Evolutionary conservation across 2,329 filamentous ascomycete species (phyloP).

Genomic region (Colletotrichum sp.): DNA sequence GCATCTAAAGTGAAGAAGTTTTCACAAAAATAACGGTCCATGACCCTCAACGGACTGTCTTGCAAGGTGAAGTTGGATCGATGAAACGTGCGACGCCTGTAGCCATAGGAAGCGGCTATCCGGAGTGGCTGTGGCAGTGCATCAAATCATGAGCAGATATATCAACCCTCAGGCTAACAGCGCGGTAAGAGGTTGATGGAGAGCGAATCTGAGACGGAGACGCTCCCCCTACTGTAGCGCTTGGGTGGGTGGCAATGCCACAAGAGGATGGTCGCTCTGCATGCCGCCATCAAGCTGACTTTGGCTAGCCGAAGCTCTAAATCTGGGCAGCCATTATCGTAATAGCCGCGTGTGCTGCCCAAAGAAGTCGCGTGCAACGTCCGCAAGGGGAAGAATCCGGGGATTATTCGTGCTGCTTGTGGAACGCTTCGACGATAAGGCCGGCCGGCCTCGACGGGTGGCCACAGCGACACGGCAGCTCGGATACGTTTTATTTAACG

Average conservation of each 20-base stretch:
- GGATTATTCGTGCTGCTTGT: background rate
- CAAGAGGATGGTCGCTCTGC: background rate
- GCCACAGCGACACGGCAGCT: background rate
- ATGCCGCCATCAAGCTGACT: background rate
- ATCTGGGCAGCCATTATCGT: background rate
- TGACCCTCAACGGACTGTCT: background rate
- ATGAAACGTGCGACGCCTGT: background rate
- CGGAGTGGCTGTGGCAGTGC: background rate
- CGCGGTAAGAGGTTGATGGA: background rate
- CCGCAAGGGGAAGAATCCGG: background rate
- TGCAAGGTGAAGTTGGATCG: background rate
- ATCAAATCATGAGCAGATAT: background rate
- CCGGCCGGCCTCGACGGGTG: background rate
- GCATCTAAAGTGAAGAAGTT: background rate
- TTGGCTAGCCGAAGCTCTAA: background rate
- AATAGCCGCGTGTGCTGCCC: background rate
- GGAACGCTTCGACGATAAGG: conserved; percentile 4
- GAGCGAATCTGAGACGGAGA: background rate
- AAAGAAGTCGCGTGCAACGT: background rate
- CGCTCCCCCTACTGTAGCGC: background rate
- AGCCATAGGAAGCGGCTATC: background rate
- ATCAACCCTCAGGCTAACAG: background rate
- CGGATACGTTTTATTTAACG: conserved; percentile 2
- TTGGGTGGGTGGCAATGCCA: background rate
- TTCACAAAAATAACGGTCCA: background rate